Evolutionary conservation across 306 rosid species (phyloP).

Genomic region (Dalbergia cochinchinensis): DNA sequence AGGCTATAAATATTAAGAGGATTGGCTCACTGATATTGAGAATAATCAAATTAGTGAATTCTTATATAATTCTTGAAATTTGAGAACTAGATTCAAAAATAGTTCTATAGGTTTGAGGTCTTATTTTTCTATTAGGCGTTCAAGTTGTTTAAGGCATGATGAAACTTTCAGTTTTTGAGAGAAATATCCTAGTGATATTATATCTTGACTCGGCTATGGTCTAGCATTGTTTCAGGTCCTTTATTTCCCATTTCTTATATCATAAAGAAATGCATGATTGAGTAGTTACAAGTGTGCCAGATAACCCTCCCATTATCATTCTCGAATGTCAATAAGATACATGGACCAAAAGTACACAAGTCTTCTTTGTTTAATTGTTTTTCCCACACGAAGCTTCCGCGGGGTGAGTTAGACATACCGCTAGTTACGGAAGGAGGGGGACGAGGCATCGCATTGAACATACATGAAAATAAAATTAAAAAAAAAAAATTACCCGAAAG

Average conservation of each 20-base stretch:
- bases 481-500: background rate
- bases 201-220: too few relatives aligned
- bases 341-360: background rate
- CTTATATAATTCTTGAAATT: too few relatives aligned
- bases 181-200: too few relatives aligned
- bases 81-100: too few relatives aligned
- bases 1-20: too few relatives aligned
- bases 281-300: conserved; percentile 4
- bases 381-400: background rate
- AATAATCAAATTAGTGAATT: too few relatives aligned
- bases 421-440: background rate
- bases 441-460: background rate
- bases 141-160: too few relatives aligned
- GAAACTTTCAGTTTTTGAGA: too few relatives aligned
- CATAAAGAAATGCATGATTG: background rate
- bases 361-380: conserved; percentile 15
- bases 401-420: too few relatives aligned
- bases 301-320: background rate
- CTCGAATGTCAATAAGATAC: background rate
- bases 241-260: background rate
- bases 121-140: too few relatives aligned
- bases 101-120: too few relatives aligned
- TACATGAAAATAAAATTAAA: background rate
- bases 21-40: too few relatives aligned
- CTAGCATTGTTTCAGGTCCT: background rate